Conservation (phyloP, 305 asterid species). For the Plantago lanceolata region DNA sequence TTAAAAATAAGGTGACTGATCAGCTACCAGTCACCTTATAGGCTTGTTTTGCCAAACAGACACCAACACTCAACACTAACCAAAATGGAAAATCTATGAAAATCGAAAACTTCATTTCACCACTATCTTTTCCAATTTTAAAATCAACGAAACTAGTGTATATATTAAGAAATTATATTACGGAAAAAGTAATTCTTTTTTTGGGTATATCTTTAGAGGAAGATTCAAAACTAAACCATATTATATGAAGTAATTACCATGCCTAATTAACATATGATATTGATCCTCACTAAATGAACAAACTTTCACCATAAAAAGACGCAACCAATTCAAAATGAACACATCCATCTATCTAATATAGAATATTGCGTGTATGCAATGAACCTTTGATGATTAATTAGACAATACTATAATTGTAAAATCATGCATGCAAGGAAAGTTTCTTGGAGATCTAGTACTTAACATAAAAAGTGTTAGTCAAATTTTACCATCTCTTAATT, state of each 20-base stretch:
- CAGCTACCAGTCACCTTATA: too few species aligned
- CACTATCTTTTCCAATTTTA: too few species aligned
- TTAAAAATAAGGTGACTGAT: too few species aligned
- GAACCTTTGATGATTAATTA: neutral
- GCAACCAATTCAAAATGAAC: constrained; percentile 12
- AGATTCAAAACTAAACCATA: neutral
- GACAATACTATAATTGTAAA: constrained; percentile 19
- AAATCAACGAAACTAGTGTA: too few species aligned
- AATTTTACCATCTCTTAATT: constrained; percentile 29
- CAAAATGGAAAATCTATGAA: too few species aligned
- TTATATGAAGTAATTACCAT: neutral
- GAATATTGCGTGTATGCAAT: too few species aligned
- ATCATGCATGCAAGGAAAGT: constrained; percentile 34
- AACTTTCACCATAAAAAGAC: constrained; percentile 20
- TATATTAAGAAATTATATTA: too few species aligned
- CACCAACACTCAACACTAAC: too few species aligned
- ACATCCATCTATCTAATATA: too few species aligned
- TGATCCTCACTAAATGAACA: too few species aligned
- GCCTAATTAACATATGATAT: neutral
- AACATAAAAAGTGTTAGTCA: constrained; percentile 32
- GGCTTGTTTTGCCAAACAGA: too few species aligned
- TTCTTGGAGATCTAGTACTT: constrained; percentile 11
- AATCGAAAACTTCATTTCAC: too few species aligned
- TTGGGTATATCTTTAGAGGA: neutral
- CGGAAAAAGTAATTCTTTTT: neutral